Conservation (phyloP, 441 rosid species). For the Populus trichocarpa region DNA sequence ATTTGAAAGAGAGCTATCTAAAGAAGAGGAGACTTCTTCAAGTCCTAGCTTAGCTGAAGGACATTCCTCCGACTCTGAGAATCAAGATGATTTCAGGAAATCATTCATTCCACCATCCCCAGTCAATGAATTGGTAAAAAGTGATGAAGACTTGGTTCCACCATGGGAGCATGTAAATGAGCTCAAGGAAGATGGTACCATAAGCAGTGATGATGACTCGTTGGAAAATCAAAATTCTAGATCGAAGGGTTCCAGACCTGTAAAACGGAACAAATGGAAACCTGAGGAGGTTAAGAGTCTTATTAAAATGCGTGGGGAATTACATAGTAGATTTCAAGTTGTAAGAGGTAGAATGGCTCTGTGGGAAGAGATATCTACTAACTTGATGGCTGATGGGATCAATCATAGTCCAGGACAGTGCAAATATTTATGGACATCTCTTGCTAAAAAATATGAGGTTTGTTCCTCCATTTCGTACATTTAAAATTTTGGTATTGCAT, state of each 20-base stretch:
- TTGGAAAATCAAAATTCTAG: constrained; percentile 34
- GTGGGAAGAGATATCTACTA: constrained; percentile 87
- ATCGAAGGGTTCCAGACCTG: constrained; percentile 45
- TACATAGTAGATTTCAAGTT: constrained; percentile 64
- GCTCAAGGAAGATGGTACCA: constrained; percentile 27
- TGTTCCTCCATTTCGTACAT: constrained; percentile 5
- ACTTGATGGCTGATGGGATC: constrained; percentile 57
- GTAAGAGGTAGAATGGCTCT: constrained; percentile 90
- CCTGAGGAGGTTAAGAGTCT: constrained; percentile 78
- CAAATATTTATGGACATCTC: constrained; percentile 86
- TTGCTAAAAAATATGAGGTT: constrained; percentile 85
- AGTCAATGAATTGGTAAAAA: constrained; percentile 23
- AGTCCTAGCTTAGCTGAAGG: constrained; percentile 32
- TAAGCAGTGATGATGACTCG: constrained; percentile 40
- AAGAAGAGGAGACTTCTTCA: constrained; percentile 36
- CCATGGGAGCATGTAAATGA: constrained; percentile 21
- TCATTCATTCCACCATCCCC: constrained; percentile 42
- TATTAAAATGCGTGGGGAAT: constrained; percentile 63
- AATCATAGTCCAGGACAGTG: constrained; percentile 74
- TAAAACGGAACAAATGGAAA: constrained; percentile 74
- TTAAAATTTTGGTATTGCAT: not conserved
- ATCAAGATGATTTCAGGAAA: constrained; percentile 61
- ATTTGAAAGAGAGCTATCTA: constrained; percentile 35
- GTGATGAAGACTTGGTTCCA: constrained; percentile 20
- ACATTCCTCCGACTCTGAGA: constrained; percentile 27